Evolutionary conservation across 2,329 filamentous ascomycete genomes (phyloP).

Genomic region (Chaetomiaceae sp.): DNA sequence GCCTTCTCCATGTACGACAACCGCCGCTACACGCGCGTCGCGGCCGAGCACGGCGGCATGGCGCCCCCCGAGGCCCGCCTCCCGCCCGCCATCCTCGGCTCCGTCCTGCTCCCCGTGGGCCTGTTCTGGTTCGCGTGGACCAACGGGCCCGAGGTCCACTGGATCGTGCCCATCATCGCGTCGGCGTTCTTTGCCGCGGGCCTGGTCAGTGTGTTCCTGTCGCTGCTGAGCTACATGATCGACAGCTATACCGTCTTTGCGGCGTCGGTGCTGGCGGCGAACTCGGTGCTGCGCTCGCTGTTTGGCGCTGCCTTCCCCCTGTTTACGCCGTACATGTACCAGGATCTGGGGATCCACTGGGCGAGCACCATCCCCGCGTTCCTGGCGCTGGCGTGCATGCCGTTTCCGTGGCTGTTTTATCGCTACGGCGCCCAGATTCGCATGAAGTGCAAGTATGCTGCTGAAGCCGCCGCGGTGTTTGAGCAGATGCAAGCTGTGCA

Average conservation of each 20-base stretch:
- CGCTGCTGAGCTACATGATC: constrained; percentile 62
- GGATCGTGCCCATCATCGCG: constrained; percentile 35
- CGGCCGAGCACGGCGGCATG: constrained; percentile 45
- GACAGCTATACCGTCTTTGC: constrained; percentile 72
- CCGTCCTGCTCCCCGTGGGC: constrained; percentile 57
- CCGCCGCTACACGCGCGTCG: constrained; percentile 45
- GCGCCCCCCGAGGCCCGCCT: constrained; percentile 65
- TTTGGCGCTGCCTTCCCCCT: constrained; percentile 71
- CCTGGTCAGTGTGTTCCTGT: constrained; percentile 62
- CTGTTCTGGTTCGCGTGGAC: constrained; percentile 70
- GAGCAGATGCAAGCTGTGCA: constrained; percentile 33
- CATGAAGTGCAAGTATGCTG: constrained; percentile 64
- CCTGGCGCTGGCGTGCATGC: constrained; percentile 65
- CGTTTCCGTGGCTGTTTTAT: constrained; percentile 73
- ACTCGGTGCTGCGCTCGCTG: constrained; percentile 64
- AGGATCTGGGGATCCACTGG: constrained; percentile 67
- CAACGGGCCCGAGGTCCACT: constrained; percentile 37
- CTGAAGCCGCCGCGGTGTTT: constrained; percentile 61
- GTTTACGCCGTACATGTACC: constrained; percentile 60
- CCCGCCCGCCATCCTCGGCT: constrained; percentile 57
- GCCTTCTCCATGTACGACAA: constrained; percentile 53
- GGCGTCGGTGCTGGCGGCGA: constrained; percentile 69
- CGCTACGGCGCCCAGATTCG: constrained; percentile 63
- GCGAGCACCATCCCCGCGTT: constrained; percentile 70
- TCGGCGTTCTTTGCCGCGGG: constrained; percentile 40